Evolutionary conservation across 129 eudicot genomes (phyloP).

Genomic region (Deinandra increscens): DNA sequence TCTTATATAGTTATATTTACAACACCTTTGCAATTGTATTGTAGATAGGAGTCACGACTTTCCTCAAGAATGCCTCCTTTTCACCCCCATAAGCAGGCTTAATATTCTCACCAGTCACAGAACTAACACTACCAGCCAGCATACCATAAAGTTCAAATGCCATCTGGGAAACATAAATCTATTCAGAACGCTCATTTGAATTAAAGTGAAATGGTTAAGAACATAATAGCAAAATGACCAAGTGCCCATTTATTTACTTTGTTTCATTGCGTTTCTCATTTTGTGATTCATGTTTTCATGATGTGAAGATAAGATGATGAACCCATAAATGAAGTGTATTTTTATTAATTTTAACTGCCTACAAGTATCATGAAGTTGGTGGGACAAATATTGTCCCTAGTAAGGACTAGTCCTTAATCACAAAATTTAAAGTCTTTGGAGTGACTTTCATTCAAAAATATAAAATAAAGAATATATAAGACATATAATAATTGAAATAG

Average conservation of each 20-base stretch:
- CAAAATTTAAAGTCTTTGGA: not conserved
- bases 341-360: not conserved
- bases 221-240: constrained; percentile 3
- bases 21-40: constrained; percentile 67
- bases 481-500: constrained; percentile 10
- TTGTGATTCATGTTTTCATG: not conserved
- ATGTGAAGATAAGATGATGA: constrained; percentile 12
- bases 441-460: constrained; percentile 7
- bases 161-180: constrained; percentile 49
- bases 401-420: constrained; percentile 8
- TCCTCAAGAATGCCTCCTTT: constrained; percentile 78
- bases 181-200: not conserved
- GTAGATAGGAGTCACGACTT: constrained; percentile 88
- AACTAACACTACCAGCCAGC: constrained; percentile 89
- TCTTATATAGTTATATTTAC: not conserved
- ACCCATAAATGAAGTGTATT: not conserved
- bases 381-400: not conserved
- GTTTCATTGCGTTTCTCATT: constrained; percentile 9
- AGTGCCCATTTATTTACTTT: constrained; percentile 1
- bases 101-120: constrained; percentile 68
- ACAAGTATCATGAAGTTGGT: not conserved
- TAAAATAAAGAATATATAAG: constrained; percentile 1
- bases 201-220: not conserved
- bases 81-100: constrained; percentile 96
- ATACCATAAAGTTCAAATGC: constrained; percentile 90